Evolutionary conservation across 2,329 filamentous ascomycete species (phyloP), one percentile per base, ranked within the genome.

Genomic region (Beauveria brongniartii): DNA sequence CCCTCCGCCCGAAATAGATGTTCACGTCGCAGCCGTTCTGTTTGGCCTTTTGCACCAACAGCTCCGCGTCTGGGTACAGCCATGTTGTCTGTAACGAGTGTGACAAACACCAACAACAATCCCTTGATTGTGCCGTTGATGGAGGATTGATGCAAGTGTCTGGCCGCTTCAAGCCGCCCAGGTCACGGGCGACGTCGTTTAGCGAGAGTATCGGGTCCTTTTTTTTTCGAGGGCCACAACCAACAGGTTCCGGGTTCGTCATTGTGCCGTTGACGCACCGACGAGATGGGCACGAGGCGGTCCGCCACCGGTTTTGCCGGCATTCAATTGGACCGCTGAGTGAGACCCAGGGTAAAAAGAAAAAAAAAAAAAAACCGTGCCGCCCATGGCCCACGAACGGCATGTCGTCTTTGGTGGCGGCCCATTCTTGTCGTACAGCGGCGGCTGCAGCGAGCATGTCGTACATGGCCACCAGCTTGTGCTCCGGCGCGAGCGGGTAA

Each of bases 401-500:
- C 1, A 71, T 71, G 30, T 67, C 65, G 14, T 71, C 70, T 18
- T 66, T 58, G 24, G 67, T 65, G 5, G 66, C 63, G 5, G 69
- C 70, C 55, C 72, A 64, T 10, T 72, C 69, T 34, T 12, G 44
- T 73, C 67, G 63, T 72, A 65, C 28, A 72, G 64, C 16, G 69
- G 69, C 64, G 71, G 30, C 12, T 14, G 68, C 5, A 72, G 64
- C 30, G 3, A 72, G 64, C 37, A 66, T 64, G 48, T 70, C 70
- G 44, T 71, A 73, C 64, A 72, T 71, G 41, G 68, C 67, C 62
- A 67, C 61, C n/a, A 72, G 64, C 22, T 64, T 65, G 47, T 67
- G 67, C 56, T 73, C 71, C 5, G 71, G 71, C 0, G 67, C 70
- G 30, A 73, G 64, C 8, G 71, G 71, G 48, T 72, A 72, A 72